Conservation (phyloP, 257 asterid genomes). For the Petrea volubilis region DNA sequence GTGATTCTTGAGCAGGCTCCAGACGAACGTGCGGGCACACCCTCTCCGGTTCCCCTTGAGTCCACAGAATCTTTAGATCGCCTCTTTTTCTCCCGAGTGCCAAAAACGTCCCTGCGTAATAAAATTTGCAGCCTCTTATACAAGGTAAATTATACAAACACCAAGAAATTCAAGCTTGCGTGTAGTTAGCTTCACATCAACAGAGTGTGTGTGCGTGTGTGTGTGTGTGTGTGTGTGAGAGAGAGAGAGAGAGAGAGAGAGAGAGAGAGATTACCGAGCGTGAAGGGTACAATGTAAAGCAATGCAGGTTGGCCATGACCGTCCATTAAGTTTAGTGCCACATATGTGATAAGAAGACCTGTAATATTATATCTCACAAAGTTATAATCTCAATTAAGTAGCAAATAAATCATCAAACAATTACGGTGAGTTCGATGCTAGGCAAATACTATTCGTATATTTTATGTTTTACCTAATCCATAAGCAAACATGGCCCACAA, state of each 20-base stretch:
- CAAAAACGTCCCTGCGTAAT: conserved; percentile 61
- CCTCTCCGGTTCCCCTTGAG: conserved; percentile 75
- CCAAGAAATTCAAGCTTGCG: neutral
- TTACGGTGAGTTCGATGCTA: no score
- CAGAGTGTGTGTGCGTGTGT: no score
- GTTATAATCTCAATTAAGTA: neutral
- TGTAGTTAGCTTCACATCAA: neutral
- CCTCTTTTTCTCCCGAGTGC: conserved; percentile 70
- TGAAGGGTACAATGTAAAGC: conserved; percentile 87
- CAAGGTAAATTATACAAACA: neutral
- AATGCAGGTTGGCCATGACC: conserved; percentile 97
- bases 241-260: no score
- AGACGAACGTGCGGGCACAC: conserved; percentile 74
- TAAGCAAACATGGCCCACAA: conserved; percentile 96
- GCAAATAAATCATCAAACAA: no score
- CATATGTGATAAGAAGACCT: conserved; percentile 84
- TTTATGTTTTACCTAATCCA: conserved; percentile 62
- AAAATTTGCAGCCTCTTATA: neutral
- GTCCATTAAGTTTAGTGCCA: conserved; percentile 87
- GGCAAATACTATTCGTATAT: neutral
- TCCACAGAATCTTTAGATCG: conserved; percentile 68
- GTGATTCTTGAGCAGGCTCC: conserved; percentile 47
- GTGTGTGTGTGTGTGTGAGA: no score
- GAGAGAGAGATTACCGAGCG: conserved; percentile 69
- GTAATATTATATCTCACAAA: conserved; percentile 3